These are phyloP conservation scores for Rosellinia necatrix DNA, from an alignment of 2,329 filamentous ascomycete genomes.

Conservation along the genomic window DNA sequence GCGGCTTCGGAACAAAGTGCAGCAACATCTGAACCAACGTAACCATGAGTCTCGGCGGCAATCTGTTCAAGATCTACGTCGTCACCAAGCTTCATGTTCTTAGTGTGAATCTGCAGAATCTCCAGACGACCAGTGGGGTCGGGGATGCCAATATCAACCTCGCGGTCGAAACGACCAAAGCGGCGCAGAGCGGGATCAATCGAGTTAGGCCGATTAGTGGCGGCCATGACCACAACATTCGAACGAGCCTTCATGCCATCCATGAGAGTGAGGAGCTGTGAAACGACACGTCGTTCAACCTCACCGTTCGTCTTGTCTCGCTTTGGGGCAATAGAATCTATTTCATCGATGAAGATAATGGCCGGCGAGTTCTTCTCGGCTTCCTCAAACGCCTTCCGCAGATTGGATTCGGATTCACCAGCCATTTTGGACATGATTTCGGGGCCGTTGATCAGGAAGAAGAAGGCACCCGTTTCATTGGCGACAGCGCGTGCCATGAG, in stretches of 20 bases:
- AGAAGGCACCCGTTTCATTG: conserved; percentile 98
- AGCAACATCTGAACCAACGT: conserved; percentile 97
- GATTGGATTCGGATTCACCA: conserved; percentile 96
- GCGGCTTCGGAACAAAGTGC: conserved; percentile 98
- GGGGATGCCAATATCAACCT: conserved; percentile 97
- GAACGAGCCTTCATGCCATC: conserved; percentile 99
- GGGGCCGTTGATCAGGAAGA: conserved; percentile 98
- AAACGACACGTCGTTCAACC: conserved; percentile 97
- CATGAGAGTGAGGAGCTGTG: conserved; percentile 94
- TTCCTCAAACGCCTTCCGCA: conserved; percentile 99
- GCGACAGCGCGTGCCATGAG: conserved; percentile 98
- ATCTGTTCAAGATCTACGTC: conserved; percentile 97
- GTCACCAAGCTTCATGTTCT: conserved; percentile 99
- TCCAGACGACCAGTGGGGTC: conserved; percentile 98
- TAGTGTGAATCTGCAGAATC: conserved; percentile 99
- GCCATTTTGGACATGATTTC: conserved; percentile 99
- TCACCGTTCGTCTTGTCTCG: conserved; percentile 99
- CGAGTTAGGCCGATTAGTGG: conserved; percentile 97
- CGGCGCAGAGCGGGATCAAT: conserved; percentile 97
- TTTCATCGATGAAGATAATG: conserved; percentile 99
- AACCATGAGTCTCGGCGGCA: conserved; percentile 96
- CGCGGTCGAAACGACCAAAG: conserved; percentile 98
- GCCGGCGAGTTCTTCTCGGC: conserved; percentile 99
- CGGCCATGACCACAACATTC: conserved; percentile 98
- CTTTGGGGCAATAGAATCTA: conserved; percentile 98